Evolutionary conservation across 1,284 basidiomycete species (phyloP), one percentile per base, ranked within the genome.

Genomic region (Moesziomyces globuligerus): DNA sequence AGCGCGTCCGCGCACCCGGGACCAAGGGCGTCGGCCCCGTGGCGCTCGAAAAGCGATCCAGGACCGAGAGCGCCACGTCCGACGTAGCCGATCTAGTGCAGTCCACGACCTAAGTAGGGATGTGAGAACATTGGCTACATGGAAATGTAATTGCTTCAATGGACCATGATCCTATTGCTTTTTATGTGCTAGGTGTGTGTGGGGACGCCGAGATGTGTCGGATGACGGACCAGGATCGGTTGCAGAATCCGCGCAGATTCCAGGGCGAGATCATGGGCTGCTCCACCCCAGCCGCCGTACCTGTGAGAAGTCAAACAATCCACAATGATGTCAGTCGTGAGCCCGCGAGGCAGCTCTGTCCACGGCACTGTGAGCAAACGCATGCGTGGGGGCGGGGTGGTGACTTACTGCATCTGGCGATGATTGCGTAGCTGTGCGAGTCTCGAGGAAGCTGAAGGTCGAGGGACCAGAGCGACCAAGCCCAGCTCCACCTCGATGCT

Each of bases 211-310:
- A 48, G 29, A 65, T n/a, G 21, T 55, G 50, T n/a, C 67, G 52
- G 10, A 74, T 54, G 21, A 75, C 59, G 4, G 71, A 69, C 74
- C 74, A 74, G 23, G 58, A 61, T 40, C 74, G 65, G 20, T 73
- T 65, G 49, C 50, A 45, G 38, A 75, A 75, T 8, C 74, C 74
- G 17, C 74, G 55, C n/a, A 75, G 29, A 21, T 75, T 75, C 70
- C 67, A 75, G 0, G 52, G 28, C 10, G 68, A 67, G 41, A 59
- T 52, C 50, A 40, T 54, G 24, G 62, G 48, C 56, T 75, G 74
- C 36, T 52, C 53, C 11, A 75, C 46, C 13, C 73, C 70, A 3
- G 65, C 50, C 17, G 58, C 55, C 3, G 73, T 75, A 1, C 44
- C 72, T 73, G 44, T n/a, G 7, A n/a, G n/a, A n/a, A n/a, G n/a